These are phyloP conservation scores for Elongisporangium undulatum DNA, from an alignment of 352 stramenopile genomes.

Conservation along the genomic window DNA sequence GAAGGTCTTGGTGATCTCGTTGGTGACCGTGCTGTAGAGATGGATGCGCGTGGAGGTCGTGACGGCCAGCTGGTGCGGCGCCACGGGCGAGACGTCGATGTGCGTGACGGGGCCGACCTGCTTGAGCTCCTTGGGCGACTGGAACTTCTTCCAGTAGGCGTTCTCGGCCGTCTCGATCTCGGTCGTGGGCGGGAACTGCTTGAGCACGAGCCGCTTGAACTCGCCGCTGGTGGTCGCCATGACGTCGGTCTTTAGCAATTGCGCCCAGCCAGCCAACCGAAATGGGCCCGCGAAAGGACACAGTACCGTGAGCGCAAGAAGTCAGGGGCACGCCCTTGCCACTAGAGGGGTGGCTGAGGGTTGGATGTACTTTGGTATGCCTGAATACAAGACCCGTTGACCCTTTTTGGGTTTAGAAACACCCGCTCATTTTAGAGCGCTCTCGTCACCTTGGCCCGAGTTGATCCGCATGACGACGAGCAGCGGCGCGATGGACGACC, in stretches of 20 bases:
- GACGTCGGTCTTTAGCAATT: background rate
- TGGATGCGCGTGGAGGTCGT: constrained; percentile 86
- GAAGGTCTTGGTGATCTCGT: constrained; percentile 87
- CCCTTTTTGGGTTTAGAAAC: background rate
- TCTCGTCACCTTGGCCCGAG: background rate
- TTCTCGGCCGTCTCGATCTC: constrained; percentile 78
- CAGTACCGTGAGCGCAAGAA: background rate
- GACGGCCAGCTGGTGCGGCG: constrained; percentile 82
- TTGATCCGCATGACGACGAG: background rate
- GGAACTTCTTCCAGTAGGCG: constrained; percentile 88
- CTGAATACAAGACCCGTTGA: background rate
- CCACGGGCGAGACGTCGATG: constrained; percentile 76
- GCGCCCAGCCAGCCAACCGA: background rate
- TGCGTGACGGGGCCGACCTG: constrained; percentile 82
- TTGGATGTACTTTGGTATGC: background rate
- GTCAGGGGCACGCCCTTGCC: too few species aligned
- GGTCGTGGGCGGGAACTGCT: constrained; percentile 80
- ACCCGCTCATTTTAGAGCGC: background rate
- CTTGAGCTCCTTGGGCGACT: constrained; percentile 75
- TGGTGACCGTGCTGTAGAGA: constrained; percentile 78
- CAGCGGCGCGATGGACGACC: constrained; percentile 24
- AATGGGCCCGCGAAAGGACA: background rate
- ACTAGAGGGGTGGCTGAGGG: background rate
- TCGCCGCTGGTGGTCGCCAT: constrained; percentile 65
- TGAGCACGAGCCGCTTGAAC: constrained; percentile 85